Conservation (phyloP, 2,329 filamentous ascomycete species). For the Nigrospora oryzae region DNA sequence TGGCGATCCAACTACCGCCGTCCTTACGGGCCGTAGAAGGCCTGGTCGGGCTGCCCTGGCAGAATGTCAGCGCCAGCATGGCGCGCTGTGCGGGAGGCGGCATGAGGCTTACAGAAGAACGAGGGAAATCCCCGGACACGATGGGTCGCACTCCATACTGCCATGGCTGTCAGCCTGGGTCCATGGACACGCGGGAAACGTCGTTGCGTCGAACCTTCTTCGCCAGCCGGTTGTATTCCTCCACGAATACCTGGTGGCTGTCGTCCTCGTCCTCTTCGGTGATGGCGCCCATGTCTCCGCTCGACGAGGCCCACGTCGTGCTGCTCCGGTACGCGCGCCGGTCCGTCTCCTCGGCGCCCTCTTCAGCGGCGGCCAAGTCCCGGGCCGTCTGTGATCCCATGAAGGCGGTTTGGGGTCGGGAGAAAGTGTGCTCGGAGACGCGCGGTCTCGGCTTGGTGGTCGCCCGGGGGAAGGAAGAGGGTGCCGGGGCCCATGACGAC, state of each 20-base stretch:
- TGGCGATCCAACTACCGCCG: conserved; percentile 29
- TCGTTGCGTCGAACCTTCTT: conserved; percentile 34
- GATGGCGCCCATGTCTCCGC: conserved; percentile 36
- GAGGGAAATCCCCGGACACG: conserved; percentile 17
- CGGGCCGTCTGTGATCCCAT: conserved; percentile 8
- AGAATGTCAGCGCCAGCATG: background rate
- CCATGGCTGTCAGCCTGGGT: conserved; percentile 3
- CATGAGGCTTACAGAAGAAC: conserved; percentile 9
- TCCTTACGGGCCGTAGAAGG: conserved; percentile 10
- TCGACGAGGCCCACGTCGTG: conserved; percentile 50
- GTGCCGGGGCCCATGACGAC: conserved; percentile 7
- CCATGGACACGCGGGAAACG: too few relatives aligned
- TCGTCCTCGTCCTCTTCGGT: conserved; percentile 41
- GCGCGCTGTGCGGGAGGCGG: background rate
- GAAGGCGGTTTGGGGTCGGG: conserved; percentile 7
- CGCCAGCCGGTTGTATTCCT: conserved; percentile 54
- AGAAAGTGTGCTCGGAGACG: conserved; percentile 5
- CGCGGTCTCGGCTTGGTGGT: conserved; percentile 1
- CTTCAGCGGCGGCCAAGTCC: conserved; percentile 4
- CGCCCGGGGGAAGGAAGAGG: conserved; percentile 1
- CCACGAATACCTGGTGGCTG: conserved; percentile 37
- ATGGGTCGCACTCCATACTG: conserved; percentile 43
- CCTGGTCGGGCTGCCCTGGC: background rate
- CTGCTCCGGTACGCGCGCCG: conserved; percentile 28
- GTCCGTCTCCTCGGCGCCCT: conserved; percentile 5